Evolutionary conservation across 2,329 filamentous ascomycete species (phyloP).

Genomic region (Calonectria pauciramosa): DNA sequence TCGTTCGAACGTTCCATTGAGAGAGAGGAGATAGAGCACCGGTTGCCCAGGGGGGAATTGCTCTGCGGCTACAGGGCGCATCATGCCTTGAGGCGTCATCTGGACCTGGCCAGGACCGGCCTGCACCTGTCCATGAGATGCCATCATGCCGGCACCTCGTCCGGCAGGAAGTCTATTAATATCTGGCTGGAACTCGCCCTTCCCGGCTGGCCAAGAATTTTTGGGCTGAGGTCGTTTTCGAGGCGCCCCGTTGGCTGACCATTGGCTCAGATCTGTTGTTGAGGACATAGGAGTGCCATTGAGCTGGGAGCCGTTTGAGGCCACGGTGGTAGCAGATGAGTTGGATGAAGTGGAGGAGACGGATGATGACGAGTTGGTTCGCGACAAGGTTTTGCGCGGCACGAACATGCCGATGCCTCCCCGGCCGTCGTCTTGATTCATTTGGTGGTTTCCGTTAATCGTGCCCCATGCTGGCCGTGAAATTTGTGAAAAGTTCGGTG

Average conservation of each 20-base stretch:
- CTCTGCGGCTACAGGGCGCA: conserved; percentile 76
- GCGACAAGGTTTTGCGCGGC: conserved; percentile 88
- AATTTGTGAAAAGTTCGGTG: conserved; percentile 73
- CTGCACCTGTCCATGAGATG: conserved; percentile 51
- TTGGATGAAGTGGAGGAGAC: conserved; percentile 84
- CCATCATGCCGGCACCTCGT: conserved; percentile 58
- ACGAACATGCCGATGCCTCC: conserved; percentile 78
- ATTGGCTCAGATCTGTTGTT: conserved; percentile 64
- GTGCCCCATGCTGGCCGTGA: conserved; percentile 75
- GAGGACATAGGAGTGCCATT: conserved; percentile 70
- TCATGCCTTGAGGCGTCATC: conserved; percentile 60
- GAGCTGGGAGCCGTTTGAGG: conserved; percentile 70
- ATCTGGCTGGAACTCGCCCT: conserved; percentile 63
- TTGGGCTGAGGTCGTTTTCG: conserved; percentile 68
- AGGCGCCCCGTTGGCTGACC: conserved; percentile 61
- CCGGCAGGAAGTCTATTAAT: conserved; percentile 60
- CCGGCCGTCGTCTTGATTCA: conserved; percentile 87
- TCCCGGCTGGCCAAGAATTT: conserved; percentile 63
- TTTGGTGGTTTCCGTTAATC: conserved; percentile 73
- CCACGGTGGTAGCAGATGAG: conserved; percentile 74
- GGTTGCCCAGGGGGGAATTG: conserved; percentile 75
- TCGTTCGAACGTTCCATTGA: conserved; percentile 97
- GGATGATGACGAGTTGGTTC: conserved; percentile 92
- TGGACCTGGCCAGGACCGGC: conserved; percentile 49
- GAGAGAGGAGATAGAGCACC: conserved; percentile 86